A percentile compares a stretch with the other conserved stretches of the same genome.
Conservation (phyloP, 495 filamentous ascomycete species). For the Arthonia radiata region DNA sequence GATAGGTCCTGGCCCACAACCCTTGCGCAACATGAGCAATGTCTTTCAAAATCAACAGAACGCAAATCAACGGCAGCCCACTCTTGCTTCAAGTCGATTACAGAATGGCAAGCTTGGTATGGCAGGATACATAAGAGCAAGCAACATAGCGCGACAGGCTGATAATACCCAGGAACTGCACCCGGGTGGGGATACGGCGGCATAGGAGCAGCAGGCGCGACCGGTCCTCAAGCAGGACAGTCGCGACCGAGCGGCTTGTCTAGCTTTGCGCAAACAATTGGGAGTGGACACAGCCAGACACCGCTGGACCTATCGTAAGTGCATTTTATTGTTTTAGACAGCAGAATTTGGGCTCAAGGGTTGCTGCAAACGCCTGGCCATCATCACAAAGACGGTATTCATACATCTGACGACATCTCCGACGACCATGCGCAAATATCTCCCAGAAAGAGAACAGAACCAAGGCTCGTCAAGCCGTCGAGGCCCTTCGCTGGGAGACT, state of each 20-base stretch:
- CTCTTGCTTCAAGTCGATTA: constrained; percentile 6
- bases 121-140: not conserved
- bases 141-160: constrained; percentile 1
- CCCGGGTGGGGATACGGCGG: constrained; percentile 7
- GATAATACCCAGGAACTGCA: constrained; percentile 2
- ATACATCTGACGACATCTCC: too few species aligned
- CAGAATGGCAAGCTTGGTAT: constrained; percentile 11
- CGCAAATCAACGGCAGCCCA: constrained; percentile 4
- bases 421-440: too few species aligned
- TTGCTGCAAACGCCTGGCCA: constrained; percentile 3
- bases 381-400: too few species aligned
- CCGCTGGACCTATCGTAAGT: constrained; percentile 68
- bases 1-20: constrained; percentile 7
- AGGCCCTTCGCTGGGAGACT: constrained; percentile 6
- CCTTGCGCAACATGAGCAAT: constrained; percentile 5
- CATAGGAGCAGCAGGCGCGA: constrained; percentile 30
- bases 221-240: constrained; percentile 31
- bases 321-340: constrained; percentile 3
- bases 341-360: constrained; percentile 1
- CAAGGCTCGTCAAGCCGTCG: not conserved
- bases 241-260: constrained; percentile 33
- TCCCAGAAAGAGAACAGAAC: not conserved
- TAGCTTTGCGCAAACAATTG: constrained; percentile 65
- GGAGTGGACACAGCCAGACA: constrained; percentile 47
- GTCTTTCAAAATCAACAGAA: constrained; percentile 11